Conservation (phyloP, 208 protist species). For the Leishmania tropica region DNA sequence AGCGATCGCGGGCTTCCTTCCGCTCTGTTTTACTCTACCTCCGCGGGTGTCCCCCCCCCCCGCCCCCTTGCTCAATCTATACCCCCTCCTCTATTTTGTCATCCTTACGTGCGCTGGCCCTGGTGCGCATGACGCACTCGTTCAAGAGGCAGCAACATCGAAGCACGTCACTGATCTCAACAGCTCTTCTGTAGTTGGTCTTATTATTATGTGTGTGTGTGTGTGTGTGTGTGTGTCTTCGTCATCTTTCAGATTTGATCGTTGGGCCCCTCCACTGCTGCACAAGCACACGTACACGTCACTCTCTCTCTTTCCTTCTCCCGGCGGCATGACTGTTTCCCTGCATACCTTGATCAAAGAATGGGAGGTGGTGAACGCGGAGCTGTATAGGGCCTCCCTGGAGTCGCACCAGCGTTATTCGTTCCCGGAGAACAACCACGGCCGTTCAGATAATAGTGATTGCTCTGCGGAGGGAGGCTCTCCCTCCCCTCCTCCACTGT, state of each 20-base stretch:
- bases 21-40: not conserved
- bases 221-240: not conserved
- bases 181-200: not conserved
- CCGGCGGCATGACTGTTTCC: slow-evolving; percentile 18
- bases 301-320: not conserved
- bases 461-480: not conserved
- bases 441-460: not conserved
- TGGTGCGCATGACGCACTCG: not conserved
- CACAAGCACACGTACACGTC: not conserved
- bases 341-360: slow-evolving; percentile 24
- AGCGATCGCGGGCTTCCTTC: not conserved
- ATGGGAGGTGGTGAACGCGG: slow-evolving; percentile 31
- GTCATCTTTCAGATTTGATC: not conserved
- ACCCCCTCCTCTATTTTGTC: not conserved
- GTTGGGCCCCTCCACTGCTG: not conserved
- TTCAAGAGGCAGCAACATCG: not conserved
- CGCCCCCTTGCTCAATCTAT: not conserved
- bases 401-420: slow-evolving; percentile 34
- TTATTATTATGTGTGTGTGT: not conserved
- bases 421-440: slow-evolving; percentile 8
- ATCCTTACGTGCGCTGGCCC: not conserved
- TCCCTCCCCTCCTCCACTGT: slow-evolving; percentile 4
- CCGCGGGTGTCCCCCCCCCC: not conserved
- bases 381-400: slow-evolving; percentile 17
- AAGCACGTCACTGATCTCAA: not conserved